Evolutionary conservation across 2,329 filamentous ascomycete species (phyloP).

Genomic region (Colletotrichum cordylinicola): DNA sequence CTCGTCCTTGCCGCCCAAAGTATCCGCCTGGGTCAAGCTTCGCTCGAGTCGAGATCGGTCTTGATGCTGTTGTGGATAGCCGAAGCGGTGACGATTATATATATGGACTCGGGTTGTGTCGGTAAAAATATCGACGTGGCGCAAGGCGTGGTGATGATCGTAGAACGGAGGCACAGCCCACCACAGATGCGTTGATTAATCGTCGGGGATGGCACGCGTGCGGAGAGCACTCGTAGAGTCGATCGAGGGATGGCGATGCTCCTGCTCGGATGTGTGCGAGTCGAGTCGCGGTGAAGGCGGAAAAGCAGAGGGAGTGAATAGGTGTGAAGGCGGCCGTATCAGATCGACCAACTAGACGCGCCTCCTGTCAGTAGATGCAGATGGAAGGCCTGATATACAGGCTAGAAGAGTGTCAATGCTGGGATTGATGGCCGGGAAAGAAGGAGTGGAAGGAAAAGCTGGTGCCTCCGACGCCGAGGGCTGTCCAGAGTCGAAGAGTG

Average conservation of each 20-base stretch:
- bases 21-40: not conserved
- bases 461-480: slow-evolving; percentile 18
- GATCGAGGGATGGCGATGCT: not conserved
- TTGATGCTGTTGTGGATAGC: not conserved
- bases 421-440: not conserved
- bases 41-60: not conserved
- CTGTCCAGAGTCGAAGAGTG: slow-evolving; percentile 10
- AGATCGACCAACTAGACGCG: slow-evolving; percentile 6
- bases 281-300: not conserved
- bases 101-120: not conserved
- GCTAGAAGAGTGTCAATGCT: not conserved
- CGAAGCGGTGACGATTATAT: not conserved
- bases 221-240: not conserved
- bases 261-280: not conserved
- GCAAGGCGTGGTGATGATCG: not conserved
- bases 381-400: not conserved
- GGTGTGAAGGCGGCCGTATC: not conserved
- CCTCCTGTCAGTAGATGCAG: slow-evolving; percentile 7
- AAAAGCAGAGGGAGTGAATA: not conserved
- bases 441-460: not conserved
- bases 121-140: not conserved
- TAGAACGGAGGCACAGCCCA: slow-evolving; percentile 6
- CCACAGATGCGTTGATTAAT: not conserved
- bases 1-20: slow-evolving; percentile 8
- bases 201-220: not conserved